Base-by-base conservation (phyloP, 805 yeast genomes). In the Suhomyces pyralidae region DNA sequence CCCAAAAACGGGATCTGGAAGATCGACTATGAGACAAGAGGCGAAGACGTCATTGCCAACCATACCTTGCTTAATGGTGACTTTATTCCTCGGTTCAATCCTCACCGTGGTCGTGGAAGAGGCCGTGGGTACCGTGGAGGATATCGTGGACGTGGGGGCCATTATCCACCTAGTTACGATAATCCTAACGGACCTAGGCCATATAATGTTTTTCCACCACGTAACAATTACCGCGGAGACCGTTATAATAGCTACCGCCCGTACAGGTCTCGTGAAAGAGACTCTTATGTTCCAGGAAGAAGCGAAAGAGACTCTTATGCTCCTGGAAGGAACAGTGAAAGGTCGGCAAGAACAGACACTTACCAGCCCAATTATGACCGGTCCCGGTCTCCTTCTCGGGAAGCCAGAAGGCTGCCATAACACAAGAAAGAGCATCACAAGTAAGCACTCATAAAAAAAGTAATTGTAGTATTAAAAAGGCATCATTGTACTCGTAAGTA, bases 1-100 rank as follows among this genome's bases (percentile, higher is more conserved):
- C 80, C 82, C 9, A 60, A 62, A 40, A 73, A 77, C 58, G 81
- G 79, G 1, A 60, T 73, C 46, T 78, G 82, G 81, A 69, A 69
- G 48, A 61, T 78, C n/a, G 66, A 68, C 15, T 77, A 71, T 53
- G 68, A 63, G 25, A 60, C 53, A 9, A 58, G 61, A 38, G 73
- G 70, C 5, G 73, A 70, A 9, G 74, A 68, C 40, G 65, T 61
- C 34, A 59, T 66, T 3, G 65, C 67, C 32, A 73, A 70, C 9
- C 72, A 71, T 55, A 69, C 64, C 44, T 61, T 71, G 14, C 59
- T 67, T 36, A 53, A 59, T 45, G 60, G 62, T 44, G 56, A 55
- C 52, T 51, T 51, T 52, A 49, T 57, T 30, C 61, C 59, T 10
- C 51, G 49, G 12, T 57, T 45, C 50, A 52, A 51, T 46, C 57